Evolutionary conservation across 2,329 filamentous ascomycete species (phyloP).

Genomic region (Byssothecium circinans): DNA sequence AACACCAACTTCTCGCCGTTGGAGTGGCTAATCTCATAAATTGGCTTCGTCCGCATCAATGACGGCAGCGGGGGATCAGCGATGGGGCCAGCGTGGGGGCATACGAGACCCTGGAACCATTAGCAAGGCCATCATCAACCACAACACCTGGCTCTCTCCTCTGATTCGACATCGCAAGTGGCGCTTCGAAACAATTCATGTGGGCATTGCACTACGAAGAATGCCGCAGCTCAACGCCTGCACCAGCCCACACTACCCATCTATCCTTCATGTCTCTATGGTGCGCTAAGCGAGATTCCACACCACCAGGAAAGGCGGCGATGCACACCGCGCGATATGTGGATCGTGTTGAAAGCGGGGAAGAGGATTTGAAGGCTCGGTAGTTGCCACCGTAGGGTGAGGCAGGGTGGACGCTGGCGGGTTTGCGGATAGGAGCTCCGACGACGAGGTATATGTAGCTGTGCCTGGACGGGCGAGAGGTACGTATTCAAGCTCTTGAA

Average conservation of each 20-base stretch:
- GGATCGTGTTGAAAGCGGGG: not conserved
- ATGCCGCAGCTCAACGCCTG: no score
- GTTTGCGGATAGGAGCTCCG: not conserved
- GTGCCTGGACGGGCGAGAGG: not conserved
- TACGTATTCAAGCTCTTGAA: not conserved
- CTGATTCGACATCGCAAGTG: not conserved
- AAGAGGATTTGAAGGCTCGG: not conserved
- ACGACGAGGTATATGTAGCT: not conserved
- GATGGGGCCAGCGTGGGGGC: not conserved
- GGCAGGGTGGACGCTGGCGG: not conserved
- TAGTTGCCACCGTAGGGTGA: not conserved
- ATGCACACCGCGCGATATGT: not conserved
- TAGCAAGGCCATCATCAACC: not conserved
- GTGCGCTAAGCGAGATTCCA: not conserved
- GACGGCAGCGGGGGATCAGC: not conserved
- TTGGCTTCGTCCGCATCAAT: not conserved
- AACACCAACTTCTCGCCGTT: not conserved
- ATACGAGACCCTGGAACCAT: not conserved
- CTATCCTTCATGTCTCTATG: not conserved
- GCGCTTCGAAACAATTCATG: not conserved
- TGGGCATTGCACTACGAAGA: not conserved
- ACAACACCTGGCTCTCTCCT: not conserved
- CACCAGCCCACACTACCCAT: not conserved
- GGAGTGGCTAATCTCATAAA: not conserved
- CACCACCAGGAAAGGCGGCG: not conserved